phyloP scores from a whole-genome alignment of 139 green algal genomes.

The Picochlorum sp. region DNA sequence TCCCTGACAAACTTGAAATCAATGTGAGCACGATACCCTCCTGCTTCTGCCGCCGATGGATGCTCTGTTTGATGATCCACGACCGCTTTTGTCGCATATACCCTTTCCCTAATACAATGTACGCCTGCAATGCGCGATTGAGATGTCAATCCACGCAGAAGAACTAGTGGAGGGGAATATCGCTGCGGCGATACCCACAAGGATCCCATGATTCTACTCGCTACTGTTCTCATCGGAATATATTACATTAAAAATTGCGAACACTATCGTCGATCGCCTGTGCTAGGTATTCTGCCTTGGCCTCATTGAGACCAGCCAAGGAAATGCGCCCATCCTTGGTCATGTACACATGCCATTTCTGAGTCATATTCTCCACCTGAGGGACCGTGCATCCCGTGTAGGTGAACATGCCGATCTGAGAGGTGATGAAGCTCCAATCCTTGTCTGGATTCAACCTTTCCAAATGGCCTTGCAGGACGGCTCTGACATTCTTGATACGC shows the following conservation, averaged over 20 bases:
- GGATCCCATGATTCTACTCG: no score
- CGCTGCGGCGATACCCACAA: no score
- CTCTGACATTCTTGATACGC: constrained; percentile 82
- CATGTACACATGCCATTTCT: constrained; percentile 93
- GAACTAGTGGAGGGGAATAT: no score
- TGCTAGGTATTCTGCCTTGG: constrained; percentile 84
- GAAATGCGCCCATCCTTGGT: constrained; percentile 94
- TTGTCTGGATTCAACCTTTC: constrained; percentile 53
- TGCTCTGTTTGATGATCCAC: constrained; percentile 1
- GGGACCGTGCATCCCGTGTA: constrained; percentile 80
- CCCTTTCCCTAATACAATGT: not conserved
- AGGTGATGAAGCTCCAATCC: constrained; percentile 86
- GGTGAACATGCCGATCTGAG: constrained; percentile 95
- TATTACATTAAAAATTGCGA: constrained; percentile 37
- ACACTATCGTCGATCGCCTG: constrained; percentile 89
- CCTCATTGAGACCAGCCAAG: constrained; percentile 77
- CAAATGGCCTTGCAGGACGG: constrained; percentile 66
- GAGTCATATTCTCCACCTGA: constrained; percentile 93
- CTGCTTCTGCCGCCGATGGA: not conserved
- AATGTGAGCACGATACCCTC: constrained; percentile 61
- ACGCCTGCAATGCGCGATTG: not conserved
- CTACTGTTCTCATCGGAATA: no score
- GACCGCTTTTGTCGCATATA: constrained; percentile 3
- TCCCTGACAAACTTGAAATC: constrained; percentile 78
- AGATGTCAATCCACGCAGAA: no score